A percentile compares a stretch with the other conserved stretches of the same genome.
These are phyloP conservation scores for Lactarius sanguifluus DNA, from an alignment of 768 basidiomycete genomes.

Conservation along the genomic window DNA sequence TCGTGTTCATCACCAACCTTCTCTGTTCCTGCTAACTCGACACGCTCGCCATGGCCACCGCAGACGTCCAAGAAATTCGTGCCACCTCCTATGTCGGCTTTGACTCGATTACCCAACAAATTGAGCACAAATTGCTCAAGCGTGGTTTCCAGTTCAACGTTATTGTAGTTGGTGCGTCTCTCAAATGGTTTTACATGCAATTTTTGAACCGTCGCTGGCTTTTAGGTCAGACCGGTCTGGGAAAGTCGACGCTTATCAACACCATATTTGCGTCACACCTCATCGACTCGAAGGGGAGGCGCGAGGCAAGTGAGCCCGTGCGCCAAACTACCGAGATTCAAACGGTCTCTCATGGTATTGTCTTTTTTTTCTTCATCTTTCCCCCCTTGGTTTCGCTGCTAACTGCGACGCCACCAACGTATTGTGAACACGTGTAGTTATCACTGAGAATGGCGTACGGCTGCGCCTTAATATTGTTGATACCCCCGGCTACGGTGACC, in stretches of 20 bases:
- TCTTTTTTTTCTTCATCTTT: neutral
- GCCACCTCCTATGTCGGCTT: slow-evolving; percentile 96
- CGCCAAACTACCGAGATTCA: slow-evolving; percentile 98
- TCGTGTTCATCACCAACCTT: slow-evolving; percentile 8
- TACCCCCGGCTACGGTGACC: slow-evolving; percentile 98
- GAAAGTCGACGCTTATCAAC: slow-evolving; percentile 98
- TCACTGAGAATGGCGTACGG: slow-evolving; percentile 93
- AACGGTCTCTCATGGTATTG: slow-evolving; percentile 86
- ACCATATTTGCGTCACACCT: slow-evolving; percentile 99
- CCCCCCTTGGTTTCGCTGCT: neutral
- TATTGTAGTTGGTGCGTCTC: slow-evolving; percentile 84
- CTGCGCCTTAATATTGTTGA: slow-evolving; percentile 97
- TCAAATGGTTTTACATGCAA: neutral
- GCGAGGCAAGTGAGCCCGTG: slow-evolving; percentile 83
- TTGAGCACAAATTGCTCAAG: slow-evolving; percentile 98
- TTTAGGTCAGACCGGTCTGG: slow-evolving; percentile 92
- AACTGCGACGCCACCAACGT: slow-evolving; percentile 11
- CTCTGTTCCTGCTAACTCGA: neutral
- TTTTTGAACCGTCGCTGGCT: neutral
- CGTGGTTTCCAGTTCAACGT: slow-evolving; percentile 99
- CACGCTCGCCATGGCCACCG: slow-evolving; percentile 27
- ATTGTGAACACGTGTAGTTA: slow-evolving; percentile 52
- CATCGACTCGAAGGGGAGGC: slow-evolving; percentile 94
- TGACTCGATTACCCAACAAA: slow-evolving; percentile 95
- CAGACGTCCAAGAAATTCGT: slow-evolving; percentile 67